phyloP scores from a whole-genome alignment of 164 flowering plant species.

The Buxus sempervirens region DNA sequence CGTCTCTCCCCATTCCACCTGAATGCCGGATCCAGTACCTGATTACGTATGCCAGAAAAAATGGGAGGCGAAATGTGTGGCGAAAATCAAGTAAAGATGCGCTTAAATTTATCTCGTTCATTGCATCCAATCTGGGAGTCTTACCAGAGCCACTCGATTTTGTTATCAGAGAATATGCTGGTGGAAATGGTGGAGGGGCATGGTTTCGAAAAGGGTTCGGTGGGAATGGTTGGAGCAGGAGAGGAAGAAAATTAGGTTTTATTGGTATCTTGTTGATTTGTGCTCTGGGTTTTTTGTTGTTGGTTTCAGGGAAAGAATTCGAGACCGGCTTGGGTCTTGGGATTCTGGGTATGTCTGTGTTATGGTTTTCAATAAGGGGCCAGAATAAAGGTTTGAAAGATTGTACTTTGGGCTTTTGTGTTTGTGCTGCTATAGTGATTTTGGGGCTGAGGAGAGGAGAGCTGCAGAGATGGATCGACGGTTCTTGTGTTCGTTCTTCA shows the following conservation, averaged over 20 bases:
- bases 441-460: constrained; percentile 25
- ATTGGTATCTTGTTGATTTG: constrained; percentile 18
- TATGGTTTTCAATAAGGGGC: constrained; percentile 16
- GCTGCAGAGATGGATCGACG: constrained; percentile 17
- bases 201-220: constrained; percentile 36
- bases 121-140: constrained; percentile 40
- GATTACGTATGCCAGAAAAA: constrained; percentile 30
- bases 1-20: background rate
- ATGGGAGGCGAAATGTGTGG: constrained; percentile 29
- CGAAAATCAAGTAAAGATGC: constrained; percentile 18
- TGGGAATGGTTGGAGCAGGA: constrained; percentile 27
- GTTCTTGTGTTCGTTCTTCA: constrained; percentile 17
- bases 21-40: too few relatives aligned
- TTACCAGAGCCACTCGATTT: constrained; percentile 50
- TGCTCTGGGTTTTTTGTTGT: constrained; percentile 19
- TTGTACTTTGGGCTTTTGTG: constrained; percentile 33
- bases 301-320: constrained; percentile 19
- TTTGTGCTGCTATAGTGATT: constrained; percentile 26
- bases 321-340: constrained; percentile 21
- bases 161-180: constrained; percentile 35
- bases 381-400: constrained; percentile 23
- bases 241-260: constrained; percentile 16
- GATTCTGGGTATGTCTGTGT: constrained; percentile 25
- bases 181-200: constrained; percentile 29
- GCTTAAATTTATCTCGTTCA: constrained; percentile 25